These are phyloP conservation scores for Cokeromyces recurvatus DNA, from an alignment of 371 early-diverging fungal genomes.

Conservation along the genomic window DNA sequence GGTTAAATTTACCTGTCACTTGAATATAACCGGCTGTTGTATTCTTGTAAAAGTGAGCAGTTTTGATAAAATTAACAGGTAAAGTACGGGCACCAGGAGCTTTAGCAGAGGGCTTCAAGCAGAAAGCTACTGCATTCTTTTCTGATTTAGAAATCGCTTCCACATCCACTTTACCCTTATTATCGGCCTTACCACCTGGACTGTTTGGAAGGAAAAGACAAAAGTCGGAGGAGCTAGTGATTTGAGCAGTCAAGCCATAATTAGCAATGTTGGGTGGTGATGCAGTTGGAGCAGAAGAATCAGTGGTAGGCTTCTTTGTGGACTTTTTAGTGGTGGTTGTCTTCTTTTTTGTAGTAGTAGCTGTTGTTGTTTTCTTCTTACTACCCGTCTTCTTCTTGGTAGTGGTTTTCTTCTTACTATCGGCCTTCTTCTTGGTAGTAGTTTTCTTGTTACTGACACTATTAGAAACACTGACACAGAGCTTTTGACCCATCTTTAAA, in stretches of 20 bases:
- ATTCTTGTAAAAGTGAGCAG: constrained; percentile 24
- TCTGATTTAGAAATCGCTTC: constrained; percentile 22
- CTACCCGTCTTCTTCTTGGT: background rate
- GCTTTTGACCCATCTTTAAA: constrained; percentile 14
- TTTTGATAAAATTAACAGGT: constrained; percentile 25
- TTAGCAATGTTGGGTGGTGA: background rate
- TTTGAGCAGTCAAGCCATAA: constrained; percentile 16
- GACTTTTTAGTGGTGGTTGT: constrained; percentile 1
- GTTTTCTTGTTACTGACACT: background rate
- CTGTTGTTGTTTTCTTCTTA: background rate
- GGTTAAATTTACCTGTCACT: constrained; percentile 35
- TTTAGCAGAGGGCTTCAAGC: constrained; percentile 19
- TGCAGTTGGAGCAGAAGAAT: background rate
- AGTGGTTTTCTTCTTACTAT: constrained; percentile 9
- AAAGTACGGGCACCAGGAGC: constrained; percentile 28
- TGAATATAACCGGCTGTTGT: constrained; percentile 28
- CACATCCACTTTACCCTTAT: constrained; percentile 16
- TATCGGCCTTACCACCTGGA: constrained; percentile 21
- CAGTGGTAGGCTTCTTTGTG: background rate
- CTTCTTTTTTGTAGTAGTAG: constrained; percentile 5
- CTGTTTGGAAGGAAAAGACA: constrained; percentile 27
- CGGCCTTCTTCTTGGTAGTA: constrained; percentile 4
- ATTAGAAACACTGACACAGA: constrained; percentile 11
- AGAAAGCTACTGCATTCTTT: constrained; percentile 36
- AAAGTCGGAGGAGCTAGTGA: constrained; percentile 19